Conservation (phyloP, 768 basidiomycete species). For the Mycena olivaceomarginata region DNA sequence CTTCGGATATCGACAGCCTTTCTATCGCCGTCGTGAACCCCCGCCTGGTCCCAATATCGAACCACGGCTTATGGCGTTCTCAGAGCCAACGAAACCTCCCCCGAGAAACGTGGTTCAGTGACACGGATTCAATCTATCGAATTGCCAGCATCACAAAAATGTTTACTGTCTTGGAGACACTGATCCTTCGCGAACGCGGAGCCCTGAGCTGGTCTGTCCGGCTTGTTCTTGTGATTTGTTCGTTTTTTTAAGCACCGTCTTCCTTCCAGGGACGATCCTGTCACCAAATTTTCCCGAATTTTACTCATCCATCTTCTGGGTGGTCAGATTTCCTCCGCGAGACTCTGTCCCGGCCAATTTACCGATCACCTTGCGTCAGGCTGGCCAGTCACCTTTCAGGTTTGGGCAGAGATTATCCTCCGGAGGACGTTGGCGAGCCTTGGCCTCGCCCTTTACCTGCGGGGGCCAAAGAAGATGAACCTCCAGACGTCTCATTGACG, state of each 20-base stretch:
- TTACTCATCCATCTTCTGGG: slow-evolving; percentile 55
- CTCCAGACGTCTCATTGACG: slow-evolving; percentile 50
- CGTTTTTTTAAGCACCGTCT: not conserved
- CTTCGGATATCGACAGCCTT: slow-evolving; percentile 68
- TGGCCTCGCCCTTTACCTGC: slow-evolving; percentile 63
- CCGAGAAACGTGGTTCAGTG: slow-evolving; percentile 47
- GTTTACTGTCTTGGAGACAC: slow-evolving; percentile 68
- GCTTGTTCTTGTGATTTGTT: not conserved
- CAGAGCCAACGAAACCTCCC: slow-evolving; percentile 66
- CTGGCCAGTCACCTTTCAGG: slow-evolving; percentile 65
- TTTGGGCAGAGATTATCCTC: slow-evolving; percentile 61
- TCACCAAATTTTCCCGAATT: slow-evolving; percentile 65
- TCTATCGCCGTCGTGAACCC: slow-evolving; percentile 69
- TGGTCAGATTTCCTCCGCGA: slow-evolving; percentile 56
- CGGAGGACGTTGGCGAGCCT: slow-evolving; percentile 48
- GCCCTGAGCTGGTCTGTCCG: slow-evolving; percentile 57
- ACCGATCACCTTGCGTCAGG: slow-evolving; percentile 62
- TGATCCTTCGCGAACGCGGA: slow-evolving; percentile 69
- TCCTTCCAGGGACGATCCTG: slow-evolving; percentile 67
- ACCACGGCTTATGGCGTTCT: slow-evolving; percentile 65
- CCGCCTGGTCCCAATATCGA: slow-evolving; percentile 66
- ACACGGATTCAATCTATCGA: slow-evolving; percentile 70
- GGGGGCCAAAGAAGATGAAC: slow-evolving; percentile 51
- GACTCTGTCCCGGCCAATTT: slow-evolving; percentile 36
- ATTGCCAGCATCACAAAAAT: slow-evolving; percentile 73